Conservation (phyloP, 805 yeast genomes). For the Starmera dryadoides region DNA sequence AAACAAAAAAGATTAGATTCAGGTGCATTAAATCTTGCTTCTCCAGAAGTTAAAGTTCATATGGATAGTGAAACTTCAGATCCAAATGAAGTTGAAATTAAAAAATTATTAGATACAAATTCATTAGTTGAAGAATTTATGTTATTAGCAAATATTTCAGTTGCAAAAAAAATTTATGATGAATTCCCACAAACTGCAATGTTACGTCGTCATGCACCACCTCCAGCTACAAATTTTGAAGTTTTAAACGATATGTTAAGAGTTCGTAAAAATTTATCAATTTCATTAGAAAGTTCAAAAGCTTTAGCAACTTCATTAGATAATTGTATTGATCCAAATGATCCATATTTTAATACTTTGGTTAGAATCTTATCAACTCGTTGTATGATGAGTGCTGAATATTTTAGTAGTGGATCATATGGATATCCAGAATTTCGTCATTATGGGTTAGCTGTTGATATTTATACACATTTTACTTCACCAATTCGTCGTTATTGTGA, state of each 20-base stretch:
- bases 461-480: slow-evolving; percentile 96
- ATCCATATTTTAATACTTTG: slow-evolving; percentile 88
- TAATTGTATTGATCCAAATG: slow-evolving; percentile 72
- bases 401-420: slow-evolving; percentile 84
- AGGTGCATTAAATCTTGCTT: slow-evolving; percentile 94
- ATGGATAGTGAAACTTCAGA: slow-evolving; percentile 97
- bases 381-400: slow-evolving; percentile 99
- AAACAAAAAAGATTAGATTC: slow-evolving; percentile 84
- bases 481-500: slow-evolving; percentile 98
- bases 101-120: slow-evolving; percentile 81
- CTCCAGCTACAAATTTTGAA: slow-evolving; percentile 92
- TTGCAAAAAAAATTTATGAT: slow-evolving; percentile 86
- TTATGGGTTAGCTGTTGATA: slow-evolving; percentile 95
- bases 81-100: slow-evolving; percentile 92
- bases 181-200: slow-evolving; percentile 97
- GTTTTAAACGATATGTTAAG: slow-evolving; percentile 81
- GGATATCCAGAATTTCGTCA: slow-evolving; percentile 91
- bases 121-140: slow-evolving; percentile 97
- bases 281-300: slow-evolving; percentile 79
- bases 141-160: slow-evolving; percentile 95
- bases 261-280: slow-evolving; percentile 65
- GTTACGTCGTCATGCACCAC: slow-evolving; percentile 97
- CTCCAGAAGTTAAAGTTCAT: slow-evolving; percentile 96
- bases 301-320: slow-evolving; percentile 93
- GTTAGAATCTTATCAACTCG: slow-evolving; percentile 95